Conservation (phyloP, 768 basidiomycete genomes). For the Leucocoprinus leucothites region DNA sequence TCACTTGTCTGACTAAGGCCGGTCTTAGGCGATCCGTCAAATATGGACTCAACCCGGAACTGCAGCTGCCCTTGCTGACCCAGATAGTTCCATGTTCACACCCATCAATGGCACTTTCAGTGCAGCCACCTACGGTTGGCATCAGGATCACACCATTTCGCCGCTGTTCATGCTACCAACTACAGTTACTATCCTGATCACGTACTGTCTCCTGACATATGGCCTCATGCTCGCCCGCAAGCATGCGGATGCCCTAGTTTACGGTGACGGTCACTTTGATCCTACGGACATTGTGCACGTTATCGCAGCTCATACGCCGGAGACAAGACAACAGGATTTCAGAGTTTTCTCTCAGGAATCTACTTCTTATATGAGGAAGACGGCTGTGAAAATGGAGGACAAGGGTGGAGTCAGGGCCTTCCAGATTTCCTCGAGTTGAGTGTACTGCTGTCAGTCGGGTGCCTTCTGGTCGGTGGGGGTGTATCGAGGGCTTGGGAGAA, state of each 20-base stretch:
- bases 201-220: conserved; percentile 1
- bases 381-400: neutral
- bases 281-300: conserved; percentile 5
- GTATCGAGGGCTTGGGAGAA: no score
- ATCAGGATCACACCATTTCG: neutral
- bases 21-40: no score
- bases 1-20: no score
- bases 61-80: neutral
- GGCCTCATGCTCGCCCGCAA: neutral
- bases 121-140: neutral
- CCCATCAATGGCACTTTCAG: neutral
- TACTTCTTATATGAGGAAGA: neutral
- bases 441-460: no score
- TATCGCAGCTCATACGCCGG: conserved; percentile 1
- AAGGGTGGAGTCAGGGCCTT: neutral
- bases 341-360: conserved; percentile 1
- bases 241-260: neutral
- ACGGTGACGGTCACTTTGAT: conserved; percentile 2
- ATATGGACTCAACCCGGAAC: no score
- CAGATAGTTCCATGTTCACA: neutral
- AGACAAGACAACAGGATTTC: neutral
- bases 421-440: neutral
- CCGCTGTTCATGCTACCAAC: conserved; percentile 4
- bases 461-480: no score
- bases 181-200: neutral